These are phyloP conservation scores for Akebia trifoliata DNA, from an alignment of 164 flowering plant species.

Conservation along the genomic window DNA sequence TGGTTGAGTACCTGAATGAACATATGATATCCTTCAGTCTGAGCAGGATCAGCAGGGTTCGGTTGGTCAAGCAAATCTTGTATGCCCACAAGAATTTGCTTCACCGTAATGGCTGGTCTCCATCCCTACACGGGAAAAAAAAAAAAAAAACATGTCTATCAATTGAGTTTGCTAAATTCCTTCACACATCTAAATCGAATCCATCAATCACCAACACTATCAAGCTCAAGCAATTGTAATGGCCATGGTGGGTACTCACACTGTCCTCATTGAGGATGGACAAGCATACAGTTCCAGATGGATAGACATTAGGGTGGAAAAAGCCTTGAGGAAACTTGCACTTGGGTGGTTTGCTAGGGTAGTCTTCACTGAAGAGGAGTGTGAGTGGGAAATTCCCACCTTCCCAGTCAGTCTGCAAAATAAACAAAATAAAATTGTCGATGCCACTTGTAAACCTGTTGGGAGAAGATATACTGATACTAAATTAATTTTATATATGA, in stretches of 20 bases:
- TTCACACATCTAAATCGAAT: neutral
- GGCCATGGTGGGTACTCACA: slow-evolving; percentile 43
- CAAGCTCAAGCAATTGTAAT: neutral
- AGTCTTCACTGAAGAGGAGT: slow-evolving; percentile 80
- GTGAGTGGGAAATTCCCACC: slow-evolving; percentile 81
- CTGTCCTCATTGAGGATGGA: slow-evolving; percentile 94
- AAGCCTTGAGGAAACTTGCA: slow-evolving; percentile 92
- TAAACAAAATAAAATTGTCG: neutral
- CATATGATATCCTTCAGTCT: slow-evolving; percentile 91
- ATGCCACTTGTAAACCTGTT: too few species aligned
- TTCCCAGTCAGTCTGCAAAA: slow-evolving; percentile 92
- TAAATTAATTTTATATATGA: too few species aligned
- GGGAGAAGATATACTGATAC: neutral
- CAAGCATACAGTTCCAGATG: slow-evolving; percentile 95
- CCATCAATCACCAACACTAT: neutral
- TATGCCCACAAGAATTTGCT: slow-evolving; percentile 86
- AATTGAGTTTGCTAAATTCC: neutral
- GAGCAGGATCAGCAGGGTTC: slow-evolving; percentile 91
- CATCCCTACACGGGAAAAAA: slow-evolving; percentile 86
- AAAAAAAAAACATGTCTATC: neutral
- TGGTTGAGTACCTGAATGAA: slow-evolving; percentile 59
- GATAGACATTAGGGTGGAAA: slow-evolving; percentile 96
- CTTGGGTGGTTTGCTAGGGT: slow-evolving; percentile 96
- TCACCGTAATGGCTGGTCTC: slow-evolving; percentile 98
- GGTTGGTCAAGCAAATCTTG: slow-evolving; percentile 92